Evolutionary conservation across 1,284 basidiomycete species (phyloP).

Genomic region (Prillingera fragicola): DNA sequence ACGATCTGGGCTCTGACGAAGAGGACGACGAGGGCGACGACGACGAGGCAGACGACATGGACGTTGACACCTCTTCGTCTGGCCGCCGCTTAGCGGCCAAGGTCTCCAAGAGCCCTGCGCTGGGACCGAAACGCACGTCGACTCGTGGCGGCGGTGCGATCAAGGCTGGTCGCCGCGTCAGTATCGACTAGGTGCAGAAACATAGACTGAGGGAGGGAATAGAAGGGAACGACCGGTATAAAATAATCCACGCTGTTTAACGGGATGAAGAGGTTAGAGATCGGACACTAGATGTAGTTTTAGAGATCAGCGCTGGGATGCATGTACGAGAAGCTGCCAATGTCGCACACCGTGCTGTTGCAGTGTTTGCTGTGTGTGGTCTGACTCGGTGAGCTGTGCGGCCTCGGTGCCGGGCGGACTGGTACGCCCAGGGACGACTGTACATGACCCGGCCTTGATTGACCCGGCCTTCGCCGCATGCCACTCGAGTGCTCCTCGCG

Average conservation of each 20-base stretch:
- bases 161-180: background rate
- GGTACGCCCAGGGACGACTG: too few relatives aligned
- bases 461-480: too few relatives aligned
- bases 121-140: background rate
- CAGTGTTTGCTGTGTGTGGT: too few relatives aligned
- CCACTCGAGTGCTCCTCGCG: too few relatives aligned
- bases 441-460: too few relatives aligned
- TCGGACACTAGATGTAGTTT: too few relatives aligned
- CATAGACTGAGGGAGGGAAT: background rate
- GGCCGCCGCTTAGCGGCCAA: background rate
- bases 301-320: too few relatives aligned
- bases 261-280: too few relatives aligned
- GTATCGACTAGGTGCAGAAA: background rate
- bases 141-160: background rate
- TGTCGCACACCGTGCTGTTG: too few relatives aligned
- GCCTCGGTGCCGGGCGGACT: too few relatives aligned
- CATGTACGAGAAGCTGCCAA: too few relatives aligned
- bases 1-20: constrained; percentile 24
- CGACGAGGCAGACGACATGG: constrained; percentile 17
- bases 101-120: background rate
- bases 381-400: too few relatives aligned
- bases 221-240: background rate
- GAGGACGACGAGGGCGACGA: constrained; percentile 46
- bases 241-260: background rate
- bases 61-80: constrained; percentile 8